A percentile compares a stretch with the other conserved stretches of the same genome.
Conservation (phyloP, 2,329 filamentous ascomycete species). For the Hypoxylon sp. region DNA sequence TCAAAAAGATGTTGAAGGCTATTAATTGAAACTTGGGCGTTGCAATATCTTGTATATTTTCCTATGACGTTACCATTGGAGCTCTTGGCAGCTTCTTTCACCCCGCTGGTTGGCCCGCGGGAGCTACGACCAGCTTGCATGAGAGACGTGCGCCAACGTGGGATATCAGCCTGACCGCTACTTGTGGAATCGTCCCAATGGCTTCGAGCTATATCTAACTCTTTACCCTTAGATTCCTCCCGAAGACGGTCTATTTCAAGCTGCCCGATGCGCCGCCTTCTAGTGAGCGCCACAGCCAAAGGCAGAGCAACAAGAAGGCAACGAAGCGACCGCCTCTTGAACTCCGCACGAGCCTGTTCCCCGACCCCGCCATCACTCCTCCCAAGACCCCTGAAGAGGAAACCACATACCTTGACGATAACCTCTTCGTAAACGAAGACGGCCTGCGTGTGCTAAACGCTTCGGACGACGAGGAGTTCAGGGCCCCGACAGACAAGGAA, state of each 20-base stretch:
- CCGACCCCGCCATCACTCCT: constrained; percentile 65
- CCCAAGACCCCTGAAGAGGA: constrained; percentile 70
- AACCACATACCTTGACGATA: constrained; percentile 58
- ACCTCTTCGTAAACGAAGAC: constrained; percentile 70
- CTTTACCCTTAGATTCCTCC: constrained; percentile 78
- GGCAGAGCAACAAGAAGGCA: constrained; percentile 50
- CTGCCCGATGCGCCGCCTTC: constrained; percentile 68
- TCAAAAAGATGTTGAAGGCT: neutral
- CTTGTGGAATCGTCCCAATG: constrained; percentile 27
- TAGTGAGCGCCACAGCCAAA: constrained; percentile 55
- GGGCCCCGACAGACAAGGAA: constrained; percentile 80
- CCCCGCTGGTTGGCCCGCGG: constrained; percentile 9
- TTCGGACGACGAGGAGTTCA: constrained; percentile 63
- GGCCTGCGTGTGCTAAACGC: constrained; percentile 69
- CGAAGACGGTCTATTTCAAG: constrained; percentile 92
- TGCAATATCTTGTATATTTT: neutral
- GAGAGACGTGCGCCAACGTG: constrained; percentile 22
- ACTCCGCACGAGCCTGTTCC: constrained; percentile 69
- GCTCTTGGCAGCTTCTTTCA: constrained; percentile 3
- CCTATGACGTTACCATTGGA: neutral
- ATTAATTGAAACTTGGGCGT: neutral
- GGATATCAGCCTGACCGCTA: constrained; percentile 17
- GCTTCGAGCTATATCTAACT: constrained; percentile 36
- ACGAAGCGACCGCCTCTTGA: constrained; percentile 52
- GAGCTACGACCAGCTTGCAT: constrained; percentile 23